Percentiles rank a stretch among this genome's conserved stretches.
Conservation (phyloP, 305 asterid genomes). For the Rubia occidens region DNA sequence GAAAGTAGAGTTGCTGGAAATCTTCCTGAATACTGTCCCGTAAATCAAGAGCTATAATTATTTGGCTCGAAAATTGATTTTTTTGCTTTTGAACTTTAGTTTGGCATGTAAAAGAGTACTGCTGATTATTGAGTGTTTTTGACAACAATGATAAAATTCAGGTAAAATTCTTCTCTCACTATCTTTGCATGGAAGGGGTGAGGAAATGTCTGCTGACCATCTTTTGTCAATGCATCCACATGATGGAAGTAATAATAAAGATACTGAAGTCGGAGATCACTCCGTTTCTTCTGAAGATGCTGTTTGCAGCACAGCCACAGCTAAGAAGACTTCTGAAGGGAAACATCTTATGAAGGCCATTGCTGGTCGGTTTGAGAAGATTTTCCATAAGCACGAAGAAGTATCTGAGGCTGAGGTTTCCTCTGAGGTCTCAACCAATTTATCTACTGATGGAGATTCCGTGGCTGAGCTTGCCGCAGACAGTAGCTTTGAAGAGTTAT, state of each 20-base stretch:
- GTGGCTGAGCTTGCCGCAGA: conserved; percentile 40
- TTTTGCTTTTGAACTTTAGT: background rate
- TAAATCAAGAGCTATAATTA: background rate
- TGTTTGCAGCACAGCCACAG: conserved; percentile 20
- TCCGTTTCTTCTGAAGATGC: conserved; percentile 28
- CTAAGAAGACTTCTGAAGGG: conserved; percentile 41
- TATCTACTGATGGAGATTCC: conserved; percentile 26
- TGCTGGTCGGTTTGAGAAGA: conserved; percentile 73
- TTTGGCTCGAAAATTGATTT: background rate
- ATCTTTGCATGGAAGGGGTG: conserved; percentile 45
- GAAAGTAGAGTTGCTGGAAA: background rate
- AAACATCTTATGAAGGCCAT: conserved; percentile 58
- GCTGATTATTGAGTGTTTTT: background rate
- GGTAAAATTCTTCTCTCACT: conserved; percentile 93
- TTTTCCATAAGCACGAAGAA: conserved; percentile 61
- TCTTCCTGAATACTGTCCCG: background rate
- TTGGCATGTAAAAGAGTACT: background rate
- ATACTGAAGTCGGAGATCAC: conserved; percentile 25
- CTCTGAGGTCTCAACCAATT: conserved; percentile 34
- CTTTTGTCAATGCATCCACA: conserved; percentile 23
- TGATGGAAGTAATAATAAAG: conserved; percentile 12
- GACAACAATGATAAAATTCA: conserved; percentile 9
- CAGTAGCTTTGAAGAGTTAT: conserved; percentile 55
- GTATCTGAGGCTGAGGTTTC: conserved; percentile 40
- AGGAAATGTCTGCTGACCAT: conserved; percentile 28